These are phyloP conservation scores for Coleophoma crateriformis DNA, from an alignment of 2,329 filamentous ascomycete genomes.

Conservation along the genomic window DNA sequence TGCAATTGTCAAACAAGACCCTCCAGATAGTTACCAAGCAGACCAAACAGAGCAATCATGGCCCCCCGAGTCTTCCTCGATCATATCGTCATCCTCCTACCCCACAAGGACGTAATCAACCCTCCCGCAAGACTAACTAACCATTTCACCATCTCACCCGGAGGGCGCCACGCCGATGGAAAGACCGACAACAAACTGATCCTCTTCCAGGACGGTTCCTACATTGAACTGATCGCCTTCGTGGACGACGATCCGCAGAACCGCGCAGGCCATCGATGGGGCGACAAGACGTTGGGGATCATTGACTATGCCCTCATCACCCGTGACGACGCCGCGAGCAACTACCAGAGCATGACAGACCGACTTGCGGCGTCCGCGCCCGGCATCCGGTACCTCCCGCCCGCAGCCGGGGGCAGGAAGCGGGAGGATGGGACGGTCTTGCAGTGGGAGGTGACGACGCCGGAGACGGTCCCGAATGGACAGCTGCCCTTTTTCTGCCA, in stretches of 20 bases:
- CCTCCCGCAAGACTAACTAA: slow-evolving; percentile 45
- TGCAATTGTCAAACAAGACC: no score
- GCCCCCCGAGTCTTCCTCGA: slow-evolving; percentile 38
- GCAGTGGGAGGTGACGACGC: slow-evolving; percentile 52
- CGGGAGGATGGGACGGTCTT: slow-evolving; percentile 49
- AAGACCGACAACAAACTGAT: slow-evolving; percentile 58
- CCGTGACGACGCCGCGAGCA: slow-evolving; percentile 30
- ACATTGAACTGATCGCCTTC: slow-evolving; percentile 63
- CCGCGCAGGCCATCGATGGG: slow-evolving; percentile 49
- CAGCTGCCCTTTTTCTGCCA: slow-evolving; percentile 61
- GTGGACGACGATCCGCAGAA: slow-evolving; percentile 36
- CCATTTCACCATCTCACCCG: slow-evolving; percentile 52
- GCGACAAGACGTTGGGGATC: slow-evolving; percentile 40
- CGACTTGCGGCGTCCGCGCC: slow-evolving; percentile 19
- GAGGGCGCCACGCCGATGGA: slow-evolving; percentile 56
- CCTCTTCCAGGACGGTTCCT: slow-evolving; percentile 56
- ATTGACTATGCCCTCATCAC: slow-evolving; percentile 57
- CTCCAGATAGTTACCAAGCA: no score
- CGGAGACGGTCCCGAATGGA: slow-evolving; percentile 33
- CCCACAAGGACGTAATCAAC: slow-evolving; percentile 38
- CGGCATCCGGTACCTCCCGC: slow-evolving; percentile 40
- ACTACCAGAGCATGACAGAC: slow-evolving; percentile 20
- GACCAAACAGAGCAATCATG: neutral
- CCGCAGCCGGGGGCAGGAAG: slow-evolving; percentile 45
- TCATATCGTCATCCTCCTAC: slow-evolving; percentile 60